Percentiles rank a stretch among this genome's conserved stretches.
phyloP scores from a whole-genome alignment of 75 land plant genomes.

The Cunninghamia lanceolata region DNA sequence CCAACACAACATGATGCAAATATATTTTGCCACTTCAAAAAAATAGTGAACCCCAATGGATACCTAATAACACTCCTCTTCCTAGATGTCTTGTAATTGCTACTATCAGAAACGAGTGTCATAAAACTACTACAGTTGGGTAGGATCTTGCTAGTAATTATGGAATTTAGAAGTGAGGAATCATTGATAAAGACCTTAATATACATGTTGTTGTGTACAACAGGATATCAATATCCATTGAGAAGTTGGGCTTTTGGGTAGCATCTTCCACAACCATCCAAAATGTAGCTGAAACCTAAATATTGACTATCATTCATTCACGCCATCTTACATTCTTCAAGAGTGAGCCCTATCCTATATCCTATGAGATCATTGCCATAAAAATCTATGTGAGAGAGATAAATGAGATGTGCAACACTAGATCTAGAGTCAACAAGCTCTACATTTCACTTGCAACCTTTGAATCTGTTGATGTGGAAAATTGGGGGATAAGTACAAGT shows the following conservation, averaged over 20 bases:
- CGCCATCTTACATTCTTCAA: not conserved
- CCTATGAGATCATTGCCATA: too few relatives aligned
- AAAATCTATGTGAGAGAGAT: too few relatives aligned
- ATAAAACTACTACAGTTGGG: too few relatives aligned
- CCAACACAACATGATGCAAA: not conserved
- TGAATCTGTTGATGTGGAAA: not conserved
- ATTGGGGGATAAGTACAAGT: too few relatives aligned
- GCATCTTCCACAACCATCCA: too few relatives aligned
- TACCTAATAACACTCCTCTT: not conserved
- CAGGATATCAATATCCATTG: not conserved
- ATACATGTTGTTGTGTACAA: not conserved
- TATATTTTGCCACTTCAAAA: too few relatives aligned
- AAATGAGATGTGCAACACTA: not conserved
- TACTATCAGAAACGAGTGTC: too few relatives aligned
- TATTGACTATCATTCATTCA: not conserved
- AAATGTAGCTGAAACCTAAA: not conserved
- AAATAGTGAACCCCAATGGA: too few relatives aligned
- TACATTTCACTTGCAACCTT: not conserved
- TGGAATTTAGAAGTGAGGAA: not conserved
- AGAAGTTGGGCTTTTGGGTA: too few relatives aligned
- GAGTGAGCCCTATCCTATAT: too few relatives aligned
- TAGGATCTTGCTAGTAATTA: fast-evolving
- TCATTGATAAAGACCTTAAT: not conserved
- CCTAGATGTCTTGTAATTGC: too few relatives aligned
- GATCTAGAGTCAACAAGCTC: not conserved